Percentiles rank a stretch among this genome's conserved stretches.
These are phyloP conservation scores for Circinella umbellata DNA, from an alignment of 371 early-diverging fungal species.

Conservation along the genomic window DNA sequence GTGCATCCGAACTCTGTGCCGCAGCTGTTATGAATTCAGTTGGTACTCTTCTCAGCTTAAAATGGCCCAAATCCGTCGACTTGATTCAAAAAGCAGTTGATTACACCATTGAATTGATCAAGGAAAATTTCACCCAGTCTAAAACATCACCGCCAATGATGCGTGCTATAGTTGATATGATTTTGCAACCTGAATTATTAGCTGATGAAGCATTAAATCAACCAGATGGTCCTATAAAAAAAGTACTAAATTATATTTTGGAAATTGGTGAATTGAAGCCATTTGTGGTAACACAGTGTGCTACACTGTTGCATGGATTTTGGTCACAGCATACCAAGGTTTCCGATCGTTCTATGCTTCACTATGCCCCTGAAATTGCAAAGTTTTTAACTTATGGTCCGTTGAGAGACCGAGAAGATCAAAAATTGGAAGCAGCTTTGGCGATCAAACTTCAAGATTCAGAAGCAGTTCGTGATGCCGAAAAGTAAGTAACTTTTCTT, in stretches of 20 bases:
- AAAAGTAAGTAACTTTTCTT: conserved; percentile 35
- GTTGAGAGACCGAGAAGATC: conserved; percentile 57
- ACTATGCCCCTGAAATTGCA: conserved; percentile 43
- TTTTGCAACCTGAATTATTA: conserved; percentile 44
- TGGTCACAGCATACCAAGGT: conserved; percentile 39
- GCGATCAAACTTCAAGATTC: conserved; percentile 41
- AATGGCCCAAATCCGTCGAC: conserved; percentile 39
- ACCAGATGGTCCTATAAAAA: conserved; percentile 47
- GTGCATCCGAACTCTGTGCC: conserved; percentile 41
- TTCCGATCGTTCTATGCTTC: conserved; percentile 40
- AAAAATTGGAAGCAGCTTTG: conserved; percentile 59
- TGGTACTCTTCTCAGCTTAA: conserved; percentile 30
- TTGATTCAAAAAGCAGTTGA: conserved; percentile 32
- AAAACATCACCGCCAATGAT: conserved; percentile 43
- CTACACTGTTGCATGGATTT: conserved; percentile 33
- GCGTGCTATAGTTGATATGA: conserved; percentile 35
- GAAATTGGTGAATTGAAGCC: conserved; percentile 45
- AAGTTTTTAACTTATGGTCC: conserved; percentile 60
- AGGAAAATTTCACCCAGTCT: conserved; percentile 42
- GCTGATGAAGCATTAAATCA: conserved; percentile 30
- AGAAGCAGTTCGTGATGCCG: conserved; percentile 30
- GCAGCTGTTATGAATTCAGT: conserved; percentile 43
- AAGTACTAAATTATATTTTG: conserved; percentile 37
- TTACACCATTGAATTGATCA: conserved; percentile 39
- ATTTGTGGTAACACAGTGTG: conserved; percentile 37